Evolutionary conservation across 352 stramenopile species (phyloP), one percentile per base, ranked within the genome.

Genomic region (Globisporangium abappressorium): DNA sequence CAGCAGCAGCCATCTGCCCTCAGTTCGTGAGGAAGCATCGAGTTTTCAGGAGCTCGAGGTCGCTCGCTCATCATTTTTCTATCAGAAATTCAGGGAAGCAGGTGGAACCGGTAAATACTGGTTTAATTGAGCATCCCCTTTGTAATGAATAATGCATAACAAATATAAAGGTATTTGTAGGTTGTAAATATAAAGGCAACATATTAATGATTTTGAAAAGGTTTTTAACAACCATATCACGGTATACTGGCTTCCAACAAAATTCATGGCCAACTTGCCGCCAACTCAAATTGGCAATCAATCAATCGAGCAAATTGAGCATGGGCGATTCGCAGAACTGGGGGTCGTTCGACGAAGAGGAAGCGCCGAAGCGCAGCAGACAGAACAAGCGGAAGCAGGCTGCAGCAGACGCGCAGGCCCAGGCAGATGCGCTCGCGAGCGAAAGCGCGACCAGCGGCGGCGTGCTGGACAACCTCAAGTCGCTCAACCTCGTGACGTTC

Each of bases 321-420:
- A 92, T 93, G 85, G 72, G 82, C 49, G 83, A 91, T 73, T 91
- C 83, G 51, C 82, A 93, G 76, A 91, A 91, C 61, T 94, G 85
- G 85, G 89, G 78, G 68, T 87, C 85, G 58, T 94, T 92, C 76
- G 84, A 92, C 34, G 78, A 80, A 24, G 70, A 77, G 26, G 65
- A 56, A 56, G 60, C 67, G 69, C 57, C 64, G 8, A 61, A 66
- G 54, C 22, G 64, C 55, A 55, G 38, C 30, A 54, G 33, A 18
- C 62, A 53, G 28, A 62, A 33, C 64, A 62, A 30, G 63, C 41
- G n/a, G 41, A 6, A 57, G 14, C n/a, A 76, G 54, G 46, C 75
- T 51, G 38, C 51, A 6, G 14, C 57, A 34, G 69, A 64, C 24
- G 22, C 38, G 5, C 5, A 64, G n/a, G 9, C 24, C 34, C 47